A percentile compares a stretch with the other conserved stretches of the same genome.
Conservation (phyloP, 2,329 filamentous ascomycete genomes). For the Aspergillus versicolor region DNA sequence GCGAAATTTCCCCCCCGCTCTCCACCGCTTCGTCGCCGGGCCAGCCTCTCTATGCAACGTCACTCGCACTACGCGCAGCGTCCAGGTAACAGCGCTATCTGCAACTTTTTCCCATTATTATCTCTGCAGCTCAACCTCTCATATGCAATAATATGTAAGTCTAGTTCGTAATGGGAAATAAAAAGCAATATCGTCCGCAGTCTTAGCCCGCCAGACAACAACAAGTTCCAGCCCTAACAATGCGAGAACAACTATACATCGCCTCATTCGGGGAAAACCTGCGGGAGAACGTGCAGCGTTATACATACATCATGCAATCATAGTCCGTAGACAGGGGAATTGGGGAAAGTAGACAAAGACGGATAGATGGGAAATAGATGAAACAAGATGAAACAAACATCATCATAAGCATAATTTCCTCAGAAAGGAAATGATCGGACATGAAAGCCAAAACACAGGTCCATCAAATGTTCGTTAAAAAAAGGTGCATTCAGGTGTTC, state of each 20-base stretch:
- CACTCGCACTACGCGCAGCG: background rate
- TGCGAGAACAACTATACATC: slow-evolving; percentile 24
- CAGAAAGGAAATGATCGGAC: background rate
- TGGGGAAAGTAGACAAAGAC: slow-evolving; percentile 5
- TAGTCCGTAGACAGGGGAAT: slow-evolving; percentile 29
- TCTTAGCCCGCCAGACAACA: slow-evolving; percentile 4
- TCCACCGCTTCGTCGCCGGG: background rate
- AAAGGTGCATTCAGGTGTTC: background rate
- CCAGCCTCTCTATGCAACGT: background rate
- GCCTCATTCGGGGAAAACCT: slow-evolving; percentile 15
- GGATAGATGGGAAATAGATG: slow-evolving; percentile 16
- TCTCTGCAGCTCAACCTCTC: slow-evolving; percentile 6
- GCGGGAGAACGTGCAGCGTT: slow-evolving; percentile 23
- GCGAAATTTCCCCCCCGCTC: background rate
- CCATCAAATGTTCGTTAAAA: slow-evolving; percentile 8
- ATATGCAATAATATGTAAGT: slow-evolving; percentile 11
- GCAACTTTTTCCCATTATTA: slow-evolving; percentile 4
- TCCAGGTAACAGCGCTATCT: background rate
- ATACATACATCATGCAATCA: slow-evolving; percentile 41
- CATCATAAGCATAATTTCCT: slow-evolving; percentile 19
- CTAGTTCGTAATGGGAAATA: slow-evolving; percentile 10
- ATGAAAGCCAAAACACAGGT: slow-evolving; percentile 1
- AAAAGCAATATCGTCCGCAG: slow-evolving; percentile 7
- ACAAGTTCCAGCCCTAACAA: slow-evolving; percentile 16
- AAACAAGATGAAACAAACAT: slow-evolving; percentile 19